Evolutionary conservation across 805 yeast species (phyloP).

Genomic region (Blastobotrys chiropterorum): DNA sequence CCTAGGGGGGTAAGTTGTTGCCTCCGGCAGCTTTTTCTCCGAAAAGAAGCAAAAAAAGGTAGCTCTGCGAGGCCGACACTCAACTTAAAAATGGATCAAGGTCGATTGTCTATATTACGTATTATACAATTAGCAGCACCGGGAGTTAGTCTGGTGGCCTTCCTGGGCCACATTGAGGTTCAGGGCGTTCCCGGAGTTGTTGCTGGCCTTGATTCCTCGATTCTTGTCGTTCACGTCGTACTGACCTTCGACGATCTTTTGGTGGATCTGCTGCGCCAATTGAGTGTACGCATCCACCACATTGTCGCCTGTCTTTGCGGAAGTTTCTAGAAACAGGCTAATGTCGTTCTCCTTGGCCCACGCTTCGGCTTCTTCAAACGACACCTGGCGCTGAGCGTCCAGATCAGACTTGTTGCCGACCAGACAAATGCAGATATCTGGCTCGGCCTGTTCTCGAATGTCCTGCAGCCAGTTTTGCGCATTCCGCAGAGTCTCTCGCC

Average conservation of each 20-base stretch:
- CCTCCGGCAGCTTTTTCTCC: background rate
- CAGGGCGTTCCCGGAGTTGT: slow-evolving; percentile 11
- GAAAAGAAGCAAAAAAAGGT: background rate
- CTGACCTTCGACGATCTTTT: slow-evolving; percentile 28
- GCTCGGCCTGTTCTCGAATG: slow-evolving; percentile 60
- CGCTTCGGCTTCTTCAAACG: slow-evolving; percentile 31
- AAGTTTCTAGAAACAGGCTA: slow-evolving; percentile 41
- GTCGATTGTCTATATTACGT: no score
- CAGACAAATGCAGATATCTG: slow-evolving; percentile 64
- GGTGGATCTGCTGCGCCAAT: slow-evolving; percentile 29
- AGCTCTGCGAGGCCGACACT: no score
- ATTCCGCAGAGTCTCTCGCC: slow-evolving; percentile 29
- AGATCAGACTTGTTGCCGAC: slow-evolving; percentile 79
- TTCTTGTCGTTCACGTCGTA: slow-evolving; percentile 25
- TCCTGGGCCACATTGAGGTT: slow-evolving; percentile 14
- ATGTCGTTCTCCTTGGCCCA: slow-evolving; percentile 46
- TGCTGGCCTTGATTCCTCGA: slow-evolving; percentile 24
- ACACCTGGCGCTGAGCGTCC: slow-evolving; percentile 27
- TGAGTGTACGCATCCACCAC: slow-evolving; percentile 39
- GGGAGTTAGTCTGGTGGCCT: slow-evolving; percentile 1
- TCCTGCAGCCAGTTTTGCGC: slow-evolving; percentile 66
- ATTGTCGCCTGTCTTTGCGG: slow-evolving; percentile 61
- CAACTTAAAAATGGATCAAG: no score
- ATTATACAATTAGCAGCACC: slow-evolving; percentile 6
- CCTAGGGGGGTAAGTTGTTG: no score